A percentile compares a stretch with the other conserved stretches of the same genome.
Evolutionary conservation across 2,329 filamentous ascomycete species (phyloP).

Genomic region (Pseudogymnoascus sp.): DNA sequence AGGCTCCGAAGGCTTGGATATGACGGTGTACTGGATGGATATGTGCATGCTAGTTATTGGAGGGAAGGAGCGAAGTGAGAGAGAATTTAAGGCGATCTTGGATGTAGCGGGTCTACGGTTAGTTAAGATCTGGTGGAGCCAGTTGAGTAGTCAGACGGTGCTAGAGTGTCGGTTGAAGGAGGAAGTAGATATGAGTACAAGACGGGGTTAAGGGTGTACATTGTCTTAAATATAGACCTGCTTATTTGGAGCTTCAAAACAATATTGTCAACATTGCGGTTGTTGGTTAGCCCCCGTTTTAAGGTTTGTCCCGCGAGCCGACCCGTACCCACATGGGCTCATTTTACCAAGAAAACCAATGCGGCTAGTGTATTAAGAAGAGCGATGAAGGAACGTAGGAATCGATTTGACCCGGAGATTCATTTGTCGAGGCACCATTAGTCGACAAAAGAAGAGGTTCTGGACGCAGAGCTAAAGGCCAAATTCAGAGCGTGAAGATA

Average conservation of each 20-base stretch:
- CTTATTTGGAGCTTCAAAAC: background rate
- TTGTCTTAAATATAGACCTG: background rate
- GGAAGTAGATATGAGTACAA: background rate
- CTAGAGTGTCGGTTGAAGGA: constrained; percentile 14
- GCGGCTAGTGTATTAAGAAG: background rate
- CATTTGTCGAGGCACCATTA: background rate
- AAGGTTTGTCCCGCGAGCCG: background rate
- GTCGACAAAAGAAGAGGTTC: background rate
- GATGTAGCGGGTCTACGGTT: constrained; percentile 14
- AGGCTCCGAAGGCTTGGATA: constrained; percentile 10
- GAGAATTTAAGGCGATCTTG: constrained; percentile 12
- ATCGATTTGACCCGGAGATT: background rate
- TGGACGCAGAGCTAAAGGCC: background rate
- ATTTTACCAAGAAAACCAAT: background rate
- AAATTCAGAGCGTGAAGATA: background rate
- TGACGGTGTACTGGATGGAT: constrained; percentile 15
- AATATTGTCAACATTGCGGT: background rate
- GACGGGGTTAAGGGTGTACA: background rate
- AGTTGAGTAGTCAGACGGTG: constrained; percentile 11
- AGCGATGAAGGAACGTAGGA: background rate
- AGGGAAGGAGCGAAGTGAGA: constrained; percentile 16
- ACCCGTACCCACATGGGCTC: background rate
- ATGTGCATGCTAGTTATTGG: constrained; percentile 18
- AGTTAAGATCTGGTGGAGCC: constrained; percentile 14
- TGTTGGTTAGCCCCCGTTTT: background rate